These are phyloP conservation scores for Bathelium albidoporum DNA, from an alignment of 495 filamentous ascomycete species.

Conservation along the genomic window DNA sequence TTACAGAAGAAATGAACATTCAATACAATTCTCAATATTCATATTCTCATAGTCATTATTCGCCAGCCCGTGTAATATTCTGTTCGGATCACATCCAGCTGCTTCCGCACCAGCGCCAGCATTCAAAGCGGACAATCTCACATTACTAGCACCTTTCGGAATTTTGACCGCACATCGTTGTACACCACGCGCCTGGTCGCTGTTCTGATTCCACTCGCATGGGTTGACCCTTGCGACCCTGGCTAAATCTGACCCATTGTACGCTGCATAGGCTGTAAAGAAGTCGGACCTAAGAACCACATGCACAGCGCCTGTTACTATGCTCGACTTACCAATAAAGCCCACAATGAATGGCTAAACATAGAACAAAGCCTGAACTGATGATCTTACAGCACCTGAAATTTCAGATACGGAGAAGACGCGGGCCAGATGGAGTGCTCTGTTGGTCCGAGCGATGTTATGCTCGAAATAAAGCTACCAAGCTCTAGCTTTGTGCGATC, in stretches of 20 bases:
- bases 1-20: no score
- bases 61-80: conserved; percentile 26
- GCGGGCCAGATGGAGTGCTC: no score
- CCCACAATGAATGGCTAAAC: conserved; percentile 14
- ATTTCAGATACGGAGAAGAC: no score
- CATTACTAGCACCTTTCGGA: conserved; percentile 3
- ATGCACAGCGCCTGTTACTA: conserved; percentile 9
- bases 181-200: not conserved
- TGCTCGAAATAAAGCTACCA: no score
- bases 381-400: no score
- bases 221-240: conserved; percentile 23
- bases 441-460: no score
- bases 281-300: conserved; percentile 12
- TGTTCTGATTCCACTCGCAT: conserved; percentile 7
- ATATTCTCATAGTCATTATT: conserved; percentile 26
- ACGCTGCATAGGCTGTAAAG: conserved; percentile 23
- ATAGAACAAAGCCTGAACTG: conserved; percentile 8
- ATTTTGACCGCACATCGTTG: not conserved
- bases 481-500: no score
- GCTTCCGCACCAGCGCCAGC: conserved; percentile 19
- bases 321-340: conserved; percentile 9
- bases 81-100: conserved; percentile 19
- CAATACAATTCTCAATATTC: no score
- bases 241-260: conserved; percentile 10
- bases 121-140: conserved; percentile 15